Base-by-base conservation (phyloP, 1,139 yeast species). In the Candida sanyaensis region DNA sequence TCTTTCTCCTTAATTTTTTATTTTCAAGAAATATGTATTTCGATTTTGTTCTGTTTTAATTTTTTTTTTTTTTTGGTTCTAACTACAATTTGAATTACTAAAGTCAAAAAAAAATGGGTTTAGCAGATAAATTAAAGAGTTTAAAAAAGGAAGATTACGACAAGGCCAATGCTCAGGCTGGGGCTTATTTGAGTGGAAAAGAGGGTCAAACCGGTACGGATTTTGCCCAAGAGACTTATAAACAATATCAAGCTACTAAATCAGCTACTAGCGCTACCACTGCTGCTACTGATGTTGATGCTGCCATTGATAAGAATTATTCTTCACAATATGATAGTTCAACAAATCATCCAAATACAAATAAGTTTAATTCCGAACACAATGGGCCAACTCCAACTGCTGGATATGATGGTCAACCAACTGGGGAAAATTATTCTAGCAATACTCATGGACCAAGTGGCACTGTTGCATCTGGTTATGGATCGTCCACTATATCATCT, bases 201-300 rank as follows among this genome's bases (percentile, higher is more conserved):
- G 53, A 50, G 9, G 53, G 50, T 12, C 53, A 50, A 50, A 50
- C 43, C n/a, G 53, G 53, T 32, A 50, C 53, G 13, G 53, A 50
- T 31, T n/a, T 47, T 13, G 53, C 50, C 42, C 50, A 50, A 47
- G 50, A 47, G 29, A 50, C 46, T 36, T 50, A 50, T 37, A 37
- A 50, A 38, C 46, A 43, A 39, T 47, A 45, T 33, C 27, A 44
- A 30, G 39, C 34, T 27, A 39, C 37, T 8, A 44, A 43, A 13
- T 21, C 45, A 12, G 42, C 12, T 9, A 40, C 36, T 17, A 31
- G 37, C 10, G 28, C 36, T 26, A 38, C 26, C 10, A 23, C 13
- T 11, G 24, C 17, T 30, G 21, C 37, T 8, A 12, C 37, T 30
- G 45, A 37, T 30, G 28, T 37, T 21, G 17, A 8, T 12, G 43